Conservation (phyloP, 257 asterid species). For the Coffea canephora region DNA sequence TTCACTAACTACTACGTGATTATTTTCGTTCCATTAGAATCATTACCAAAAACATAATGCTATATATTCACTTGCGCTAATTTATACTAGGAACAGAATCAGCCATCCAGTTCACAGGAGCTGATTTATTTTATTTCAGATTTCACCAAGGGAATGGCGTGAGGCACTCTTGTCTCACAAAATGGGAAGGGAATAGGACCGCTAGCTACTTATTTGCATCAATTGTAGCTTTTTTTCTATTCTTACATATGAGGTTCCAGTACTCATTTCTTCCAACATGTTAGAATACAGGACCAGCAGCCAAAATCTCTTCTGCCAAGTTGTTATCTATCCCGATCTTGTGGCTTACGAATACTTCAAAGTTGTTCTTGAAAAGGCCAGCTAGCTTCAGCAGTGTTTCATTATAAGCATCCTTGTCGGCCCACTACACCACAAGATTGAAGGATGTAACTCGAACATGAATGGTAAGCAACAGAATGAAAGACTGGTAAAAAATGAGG, state of each 20-base stretch:
- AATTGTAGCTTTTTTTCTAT: neutral
- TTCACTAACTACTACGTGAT: too few relatives aligned
- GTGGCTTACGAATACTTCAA: slow-evolving; percentile 61
- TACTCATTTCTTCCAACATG: neutral
- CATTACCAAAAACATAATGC: too few relatives aligned
- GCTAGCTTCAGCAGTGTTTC: slow-evolving; percentile 68
- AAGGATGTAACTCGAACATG: too few relatives aligned
- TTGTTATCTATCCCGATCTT: slow-evolving; percentile 68
- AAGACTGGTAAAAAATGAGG: neutral
- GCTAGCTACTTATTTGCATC: neutral
- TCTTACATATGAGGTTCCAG: neutral
- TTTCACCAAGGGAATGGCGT: too few relatives aligned
- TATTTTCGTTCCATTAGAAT: too few relatives aligned
- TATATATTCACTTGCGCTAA: too few relatives aligned
- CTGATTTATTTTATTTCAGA: too few relatives aligned
- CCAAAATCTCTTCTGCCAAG: slow-evolving; percentile 68
- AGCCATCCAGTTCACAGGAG: too few relatives aligned
- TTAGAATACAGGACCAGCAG: slow-evolving; percentile 60
- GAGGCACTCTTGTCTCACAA: too few relatives aligned
- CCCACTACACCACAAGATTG: slow-evolving; percentile 51
- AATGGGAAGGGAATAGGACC: too few relatives aligned
- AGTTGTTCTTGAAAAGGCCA: slow-evolving; percentile 79
- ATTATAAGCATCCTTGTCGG: slow-evolving; percentile 61
- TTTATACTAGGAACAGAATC: too few relatives aligned
- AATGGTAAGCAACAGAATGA: neutral